These are phyloP conservation scores for Termitomyces sp. DNA, from an alignment of 768 basidiomycete species.

Conservation along the genomic window DNA sequence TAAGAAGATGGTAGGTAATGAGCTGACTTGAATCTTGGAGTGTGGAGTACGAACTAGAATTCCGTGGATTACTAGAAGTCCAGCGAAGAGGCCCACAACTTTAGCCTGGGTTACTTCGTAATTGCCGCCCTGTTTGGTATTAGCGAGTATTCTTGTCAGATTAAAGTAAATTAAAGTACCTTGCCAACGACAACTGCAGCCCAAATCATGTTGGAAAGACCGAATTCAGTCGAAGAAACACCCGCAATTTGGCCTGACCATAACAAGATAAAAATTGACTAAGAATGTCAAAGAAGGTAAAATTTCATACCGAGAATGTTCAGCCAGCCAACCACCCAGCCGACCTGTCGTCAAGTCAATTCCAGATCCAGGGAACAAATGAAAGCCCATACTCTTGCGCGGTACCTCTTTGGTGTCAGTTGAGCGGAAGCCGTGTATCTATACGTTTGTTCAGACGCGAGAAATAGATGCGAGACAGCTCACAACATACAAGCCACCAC, in stretches of 20 bases:
- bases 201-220: slow-evolving; percentile 75
- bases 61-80: slow-evolving; percentile 76
- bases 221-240: slow-evolving; percentile 84
- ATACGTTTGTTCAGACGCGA: not conserved
- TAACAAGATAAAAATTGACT: not conserved
- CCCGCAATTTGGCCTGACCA: slow-evolving; percentile 74
- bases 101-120: slow-evolving; percentile 68
- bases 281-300: not conserved
- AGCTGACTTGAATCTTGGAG: not conserved
- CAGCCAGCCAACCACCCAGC: slow-evolving; percentile 82
- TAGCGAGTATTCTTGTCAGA: not conserved
- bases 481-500: slow-evolving; percentile 62
- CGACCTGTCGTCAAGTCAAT: slow-evolving; percentile 40
- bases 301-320: slow-evolving; percentile 63
- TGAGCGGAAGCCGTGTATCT: slow-evolving; percentile 84
- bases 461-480: not conserved
- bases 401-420: slow-evolving; percentile 60
- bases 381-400: slow-evolving; percentile 48
- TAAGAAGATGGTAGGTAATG: slow-evolving; percentile 7
- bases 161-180: slow-evolving; percentile 24
- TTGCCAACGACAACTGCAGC: slow-evolving; percentile 68
- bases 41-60: slow-evolving; percentile 44
- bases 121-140: slow-evolving; percentile 42
- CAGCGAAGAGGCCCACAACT: slow-evolving; percentile 75
- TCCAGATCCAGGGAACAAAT: not conserved